A percentile compares a stretch with the other conserved stretches of the same genome.
Evolutionary conservation across 2,329 filamentous ascomycete species (phyloP).

Genomic region (Paraphaeosphaeria sporulosa): DNA sequence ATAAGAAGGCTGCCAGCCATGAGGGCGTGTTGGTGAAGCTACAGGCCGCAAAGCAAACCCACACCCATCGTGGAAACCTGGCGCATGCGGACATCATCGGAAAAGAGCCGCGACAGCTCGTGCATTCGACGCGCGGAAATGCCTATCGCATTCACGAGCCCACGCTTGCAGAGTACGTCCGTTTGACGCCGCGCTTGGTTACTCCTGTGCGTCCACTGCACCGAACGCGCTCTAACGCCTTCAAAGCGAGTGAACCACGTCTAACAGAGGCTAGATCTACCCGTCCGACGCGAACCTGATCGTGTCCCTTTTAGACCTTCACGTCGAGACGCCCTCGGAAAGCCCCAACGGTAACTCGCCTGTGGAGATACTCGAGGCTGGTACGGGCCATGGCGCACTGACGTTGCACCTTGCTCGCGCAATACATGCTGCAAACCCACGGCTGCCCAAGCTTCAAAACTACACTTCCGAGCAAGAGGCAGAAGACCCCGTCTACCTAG

Average conservation of each 20-base stretch:
- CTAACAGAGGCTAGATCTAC: constrained; percentile 66
- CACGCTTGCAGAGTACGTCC: constrained; percentile 76
- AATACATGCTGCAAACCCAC: constrained; percentile 75
- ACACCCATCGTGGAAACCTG: constrained; percentile 59
- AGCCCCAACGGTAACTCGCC: constrained; percentile 51
- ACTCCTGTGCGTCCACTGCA: constrained; percentile 67
- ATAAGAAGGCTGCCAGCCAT: constrained; percentile 44
- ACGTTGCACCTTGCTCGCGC: constrained; percentile 79
- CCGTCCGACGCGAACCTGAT: constrained; percentile 78
- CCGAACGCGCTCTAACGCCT: background rate
- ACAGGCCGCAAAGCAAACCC: constrained; percentile 37
- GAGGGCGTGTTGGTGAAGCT: constrained; percentile 53
- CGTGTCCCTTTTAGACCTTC: constrained; percentile 77
- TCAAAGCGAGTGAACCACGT: constrained; percentile 5
- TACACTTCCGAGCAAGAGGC: constrained; percentile 28
- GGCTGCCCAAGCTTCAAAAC: constrained; percentile 49
- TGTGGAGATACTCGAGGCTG: constrained; percentile 82
- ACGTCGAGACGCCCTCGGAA: constrained; percentile 57
- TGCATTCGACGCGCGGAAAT: constrained; percentile 62
- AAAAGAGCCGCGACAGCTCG: constrained; percentile 64
- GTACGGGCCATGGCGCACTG: constrained; percentile 83
- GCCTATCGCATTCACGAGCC: constrained; percentile 68
- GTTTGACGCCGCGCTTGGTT: constrained; percentile 71
- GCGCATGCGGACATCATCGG: constrained; percentile 69
- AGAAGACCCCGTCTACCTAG: constrained; percentile 41